Percentiles rank a stretch among this genome's conserved stretches.
phyloP scores from a whole-genome alignment of 2,329 filamentous ascomycete species.

The Pseudocercospora cruenta region DNA sequence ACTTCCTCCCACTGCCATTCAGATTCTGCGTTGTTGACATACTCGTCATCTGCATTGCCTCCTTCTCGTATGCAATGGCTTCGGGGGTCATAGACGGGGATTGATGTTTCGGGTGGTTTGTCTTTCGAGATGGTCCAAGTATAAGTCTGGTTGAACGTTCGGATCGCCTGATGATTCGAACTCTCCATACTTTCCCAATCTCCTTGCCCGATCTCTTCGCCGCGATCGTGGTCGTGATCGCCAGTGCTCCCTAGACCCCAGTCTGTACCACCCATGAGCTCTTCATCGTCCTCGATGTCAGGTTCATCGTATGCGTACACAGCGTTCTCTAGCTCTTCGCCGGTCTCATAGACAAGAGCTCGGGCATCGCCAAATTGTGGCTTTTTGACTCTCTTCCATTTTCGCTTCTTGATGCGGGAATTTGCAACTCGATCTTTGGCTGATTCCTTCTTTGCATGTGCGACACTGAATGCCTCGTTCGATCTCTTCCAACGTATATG shows the following conservation, averaged over 20 bases:
- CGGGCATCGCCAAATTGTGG: neutral
- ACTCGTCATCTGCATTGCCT: neutral
- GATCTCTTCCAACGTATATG: neutral
- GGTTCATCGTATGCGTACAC: neutral
- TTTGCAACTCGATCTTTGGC: neutral
- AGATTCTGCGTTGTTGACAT: neutral
- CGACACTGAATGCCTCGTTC: neutral
- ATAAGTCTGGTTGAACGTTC: neutral
- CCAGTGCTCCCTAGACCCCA: neutral
- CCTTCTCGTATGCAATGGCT: neutral
- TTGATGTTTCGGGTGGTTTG: neutral
- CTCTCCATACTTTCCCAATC: neutral
- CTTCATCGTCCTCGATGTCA: neutral
- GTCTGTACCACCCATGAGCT: neutral
- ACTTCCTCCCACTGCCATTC: neutral
- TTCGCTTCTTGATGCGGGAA: neutral
- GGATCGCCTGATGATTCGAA: neutral
- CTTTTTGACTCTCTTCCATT: neutral
- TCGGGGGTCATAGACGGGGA: neutral
- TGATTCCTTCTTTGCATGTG: neutral
- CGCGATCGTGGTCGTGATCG: neutral
- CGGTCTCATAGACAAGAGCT: neutral
- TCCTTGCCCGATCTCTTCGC: neutral
- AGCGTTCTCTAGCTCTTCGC: neutral
- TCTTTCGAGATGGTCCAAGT: neutral